phyloP scores from a whole-genome alignment of 2,329 filamentous ascomycete species.

The Zymoseptoria passerinii region DNA sequence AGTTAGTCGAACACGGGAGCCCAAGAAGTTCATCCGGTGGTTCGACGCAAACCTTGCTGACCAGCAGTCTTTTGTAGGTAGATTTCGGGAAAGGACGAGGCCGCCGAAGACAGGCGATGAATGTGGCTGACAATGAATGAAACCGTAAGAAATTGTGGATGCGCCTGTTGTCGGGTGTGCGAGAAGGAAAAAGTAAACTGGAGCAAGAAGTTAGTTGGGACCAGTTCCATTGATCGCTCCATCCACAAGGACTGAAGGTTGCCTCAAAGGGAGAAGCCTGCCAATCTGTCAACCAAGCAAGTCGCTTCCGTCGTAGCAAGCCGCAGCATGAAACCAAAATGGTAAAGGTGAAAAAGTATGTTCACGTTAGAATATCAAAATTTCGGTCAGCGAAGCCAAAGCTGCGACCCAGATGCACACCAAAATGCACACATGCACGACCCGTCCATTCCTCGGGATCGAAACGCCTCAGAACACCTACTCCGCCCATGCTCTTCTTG shows the following conservation, averaged over 20 bases:
- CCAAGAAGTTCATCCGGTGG: neutral
- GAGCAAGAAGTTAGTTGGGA: neutral
- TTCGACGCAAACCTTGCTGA: neutral
- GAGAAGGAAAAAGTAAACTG: neutral
- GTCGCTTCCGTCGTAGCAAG: neutral
- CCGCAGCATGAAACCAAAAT: neutral
- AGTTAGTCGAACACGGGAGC: neutral
- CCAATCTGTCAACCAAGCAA: neutral
- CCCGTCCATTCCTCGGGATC: conserved; percentile 2
- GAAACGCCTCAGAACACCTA: conserved; percentile 3
- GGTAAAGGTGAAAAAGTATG: neutral
- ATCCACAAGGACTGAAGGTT: neutral
- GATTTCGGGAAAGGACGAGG: neutral
- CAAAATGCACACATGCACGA: neutral
- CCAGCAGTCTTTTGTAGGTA: neutral
- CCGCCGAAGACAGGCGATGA: neutral
- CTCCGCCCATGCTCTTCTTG: conserved; percentile 10
- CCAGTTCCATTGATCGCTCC: neutral
- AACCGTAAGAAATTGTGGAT: neutral
- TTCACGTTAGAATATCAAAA: neutral
- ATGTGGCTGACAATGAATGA: neutral
- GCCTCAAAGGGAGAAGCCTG: neutral
- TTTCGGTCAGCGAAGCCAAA: conserved; percentile 30
- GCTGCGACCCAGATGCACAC: conserved; percentile 27
- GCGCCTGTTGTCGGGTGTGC: neutral